Evolutionary conservation across 148 eudicot genomes (phyloP).

Genomic region (Nepenthes mirabilis): DNA sequence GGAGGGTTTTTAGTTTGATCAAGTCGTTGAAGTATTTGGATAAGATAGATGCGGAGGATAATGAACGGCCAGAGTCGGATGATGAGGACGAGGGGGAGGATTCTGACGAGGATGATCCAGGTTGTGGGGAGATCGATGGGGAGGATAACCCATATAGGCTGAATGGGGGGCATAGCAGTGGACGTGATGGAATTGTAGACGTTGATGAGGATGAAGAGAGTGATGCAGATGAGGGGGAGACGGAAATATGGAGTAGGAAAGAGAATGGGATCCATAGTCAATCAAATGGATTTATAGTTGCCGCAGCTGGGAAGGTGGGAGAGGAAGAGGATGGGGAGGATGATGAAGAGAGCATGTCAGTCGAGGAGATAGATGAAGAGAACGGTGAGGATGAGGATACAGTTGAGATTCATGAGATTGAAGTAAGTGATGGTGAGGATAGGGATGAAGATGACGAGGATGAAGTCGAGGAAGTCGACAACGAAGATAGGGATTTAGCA

Average conservation of each 20-base stretch:
- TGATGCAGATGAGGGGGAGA: constrained; percentile 56
- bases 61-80: constrained; percentile 67
- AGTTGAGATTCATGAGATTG: constrained; percentile 22
- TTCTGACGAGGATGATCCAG: constrained; percentile 47
- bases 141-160: constrained; percentile 22
- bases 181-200: constrained; percentile 35
- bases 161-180: constrained; percentile 25
- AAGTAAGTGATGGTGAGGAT: constrained; percentile 19
- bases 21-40: constrained; percentile 77
- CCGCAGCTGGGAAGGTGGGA: constrained; percentile 10
- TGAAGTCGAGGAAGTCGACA: constrained; percentile 43
- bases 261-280: constrained; percentile 16
- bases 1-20: constrained; percentile 73
- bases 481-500: constrained; percentile 32
- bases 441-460: constrained; percentile 31
- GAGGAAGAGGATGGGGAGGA: constrained; percentile 26
- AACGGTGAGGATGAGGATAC: constrained; percentile 23
- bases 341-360: constrained; percentile 22
- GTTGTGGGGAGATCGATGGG: constrained; percentile 54
- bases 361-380: constrained; percentile 18
- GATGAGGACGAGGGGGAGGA: constrained; percentile 60
- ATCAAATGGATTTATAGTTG: constrained; percentile 32
- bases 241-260: constrained; percentile 20
- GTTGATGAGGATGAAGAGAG: constrained; percentile 49
- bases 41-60: constrained; percentile 79